Evolutionary conservation across 2,329 filamentous ascomycete species (phyloP).

Genomic region (Trichoderma pleuroti): DNA sequence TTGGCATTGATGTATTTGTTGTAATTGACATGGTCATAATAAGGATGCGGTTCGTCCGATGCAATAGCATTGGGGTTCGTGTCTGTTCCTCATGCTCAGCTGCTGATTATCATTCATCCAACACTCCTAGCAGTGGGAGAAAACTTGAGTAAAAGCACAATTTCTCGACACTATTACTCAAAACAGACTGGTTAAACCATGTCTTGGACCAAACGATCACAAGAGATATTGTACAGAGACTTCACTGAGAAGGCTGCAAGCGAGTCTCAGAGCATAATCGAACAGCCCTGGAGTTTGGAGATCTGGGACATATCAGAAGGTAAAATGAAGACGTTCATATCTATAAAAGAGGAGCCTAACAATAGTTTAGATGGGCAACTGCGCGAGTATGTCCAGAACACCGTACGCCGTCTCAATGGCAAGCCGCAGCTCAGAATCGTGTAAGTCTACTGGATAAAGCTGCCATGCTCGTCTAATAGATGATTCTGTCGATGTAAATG

Average conservation of each 20-base stretch:
- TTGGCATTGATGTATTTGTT: background rate
- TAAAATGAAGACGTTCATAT: background rate
- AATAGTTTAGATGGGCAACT: constrained; percentile 18
- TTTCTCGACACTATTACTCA: background rate
- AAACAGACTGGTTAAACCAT: constrained; percentile 18
- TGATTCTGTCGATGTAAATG: background rate
- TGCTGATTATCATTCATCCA: background rate
- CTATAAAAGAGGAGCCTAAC: background rate
- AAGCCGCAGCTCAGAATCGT: constrained; percentile 29
- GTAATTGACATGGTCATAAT: background rate
- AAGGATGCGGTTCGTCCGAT: background rate
- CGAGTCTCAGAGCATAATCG: constrained; percentile 21
- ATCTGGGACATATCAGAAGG: constrained; percentile 28
- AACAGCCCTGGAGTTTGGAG: constrained; percentile 29
- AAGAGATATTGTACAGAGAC: constrained; percentile 25
- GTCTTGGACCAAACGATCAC: constrained; percentile 28
- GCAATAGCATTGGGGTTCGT: background rate
- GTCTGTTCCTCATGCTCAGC: background rate
- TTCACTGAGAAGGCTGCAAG: constrained; percentile 27
- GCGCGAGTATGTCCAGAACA: constrained; percentile 27
- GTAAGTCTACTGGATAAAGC: constrained; percentile 22
- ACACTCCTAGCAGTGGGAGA: no score
- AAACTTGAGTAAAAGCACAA: background rate
- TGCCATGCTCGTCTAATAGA: background rate
- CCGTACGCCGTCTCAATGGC: constrained; percentile 23